Conservation (phyloP, 2,329 filamentous ascomycete species). For the Periglandula ipomoeae region DNA sequence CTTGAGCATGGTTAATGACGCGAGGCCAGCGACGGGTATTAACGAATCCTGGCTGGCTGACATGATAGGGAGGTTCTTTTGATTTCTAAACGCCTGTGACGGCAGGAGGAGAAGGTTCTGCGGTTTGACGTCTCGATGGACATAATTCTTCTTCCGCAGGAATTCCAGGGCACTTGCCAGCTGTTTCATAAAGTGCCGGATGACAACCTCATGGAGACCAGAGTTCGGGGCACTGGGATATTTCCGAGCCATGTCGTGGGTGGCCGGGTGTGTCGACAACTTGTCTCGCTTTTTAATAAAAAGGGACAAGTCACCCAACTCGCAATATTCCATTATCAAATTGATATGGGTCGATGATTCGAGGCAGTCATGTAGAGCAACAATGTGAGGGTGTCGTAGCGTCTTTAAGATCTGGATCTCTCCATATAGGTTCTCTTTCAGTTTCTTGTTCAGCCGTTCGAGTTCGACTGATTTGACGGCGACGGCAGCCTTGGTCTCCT, state of each 20-base stretch:
- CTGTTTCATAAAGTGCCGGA: slow-evolving; percentile 92
- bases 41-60: slow-evolving; percentile 70
- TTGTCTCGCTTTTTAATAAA: slow-evolving; percentile 94
- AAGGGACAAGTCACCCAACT: slow-evolving; percentile 83
- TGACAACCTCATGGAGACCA: slow-evolving; percentile 93
- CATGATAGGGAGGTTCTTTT: slow-evolving; percentile 51
- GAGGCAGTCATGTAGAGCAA: slow-evolving; percentile 88
- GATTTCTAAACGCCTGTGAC: slow-evolving; percentile 59
- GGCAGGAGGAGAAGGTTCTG: slow-evolving; percentile 91
- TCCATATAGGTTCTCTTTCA: slow-evolving; percentile 89
- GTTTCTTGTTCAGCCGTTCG: slow-evolving; percentile 83
- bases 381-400: slow-evolving; percentile 92
- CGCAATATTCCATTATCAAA: slow-evolving; percentile 97
- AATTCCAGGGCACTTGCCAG: slow-evolving; percentile 88
- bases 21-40: slow-evolving; percentile 70
- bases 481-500: slow-evolving; percentile 74
- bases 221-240: slow-evolving; percentile 78
- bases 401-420: slow-evolving; percentile 95
- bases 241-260: slow-evolving; percentile 83
- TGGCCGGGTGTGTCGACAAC: slow-evolving; percentile 69
- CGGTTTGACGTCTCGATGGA: slow-evolving; percentile 95
- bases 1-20: slow-evolving; percentile 89
- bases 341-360: slow-evolving; percentile 85
- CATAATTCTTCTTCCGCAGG: slow-evolving; percentile 72
- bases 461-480: slow-evolving; percentile 96